phyloP scores from a whole-genome alignment of 202 grass and related monocot genomes.

The Miscanthus sacchariflorus region DNA sequence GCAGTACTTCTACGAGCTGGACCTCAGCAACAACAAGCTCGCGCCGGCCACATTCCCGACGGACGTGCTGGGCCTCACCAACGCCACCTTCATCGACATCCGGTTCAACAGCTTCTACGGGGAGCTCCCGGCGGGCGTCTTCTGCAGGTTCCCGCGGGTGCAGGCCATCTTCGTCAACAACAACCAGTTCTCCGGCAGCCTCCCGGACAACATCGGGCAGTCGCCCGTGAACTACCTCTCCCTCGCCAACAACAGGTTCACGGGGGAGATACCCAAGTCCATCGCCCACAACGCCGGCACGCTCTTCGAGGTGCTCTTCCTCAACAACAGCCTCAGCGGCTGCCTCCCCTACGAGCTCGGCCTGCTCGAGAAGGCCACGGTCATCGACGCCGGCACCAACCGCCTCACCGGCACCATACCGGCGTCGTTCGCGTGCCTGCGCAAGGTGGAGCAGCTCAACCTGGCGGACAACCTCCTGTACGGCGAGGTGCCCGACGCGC shows the following conservation, averaged over 20 bases:
- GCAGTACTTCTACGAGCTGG: constrained; percentile 89
- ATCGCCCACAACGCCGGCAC: constrained; percentile 61
- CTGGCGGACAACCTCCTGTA: constrained; percentile 77
- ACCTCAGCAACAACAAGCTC: constrained; percentile 91
- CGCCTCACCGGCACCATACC: constrained; percentile 81
- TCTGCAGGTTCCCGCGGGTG: constrained; percentile 54
- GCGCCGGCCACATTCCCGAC: constrained; percentile 45
- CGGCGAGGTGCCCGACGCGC: constrained; percentile 80
- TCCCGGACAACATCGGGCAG: constrained; percentile 74
- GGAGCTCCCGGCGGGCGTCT: constrained; percentile 51
- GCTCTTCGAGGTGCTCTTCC: constrained; percentile 84
- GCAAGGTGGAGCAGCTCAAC: constrained; percentile 83
- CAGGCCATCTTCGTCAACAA: constrained; percentile 96
- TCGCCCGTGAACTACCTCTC: constrained; percentile 86
- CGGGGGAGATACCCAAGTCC: constrained; percentile 73
- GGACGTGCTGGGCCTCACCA: constrained; percentile 53
- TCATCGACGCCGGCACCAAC: constrained; percentile 92
- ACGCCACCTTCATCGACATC: constrained; percentile 89
- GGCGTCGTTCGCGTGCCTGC: constrained; percentile 74
- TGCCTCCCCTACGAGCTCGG: constrained; percentile 92
- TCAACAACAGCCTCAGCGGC: constrained; percentile 83
- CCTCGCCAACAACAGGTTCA: constrained; percentile 88
- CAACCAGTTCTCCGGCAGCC: constrained; percentile 62
- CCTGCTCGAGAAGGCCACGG: constrained; percentile 64
- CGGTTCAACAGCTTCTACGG: constrained; percentile 71